Percentiles rank a stretch among this genome's conserved stretches.
Evolutionary conservation across 106 monocot genomes (phyloP).

Genomic region (Dendrobium chrysotoxum): DNA sequence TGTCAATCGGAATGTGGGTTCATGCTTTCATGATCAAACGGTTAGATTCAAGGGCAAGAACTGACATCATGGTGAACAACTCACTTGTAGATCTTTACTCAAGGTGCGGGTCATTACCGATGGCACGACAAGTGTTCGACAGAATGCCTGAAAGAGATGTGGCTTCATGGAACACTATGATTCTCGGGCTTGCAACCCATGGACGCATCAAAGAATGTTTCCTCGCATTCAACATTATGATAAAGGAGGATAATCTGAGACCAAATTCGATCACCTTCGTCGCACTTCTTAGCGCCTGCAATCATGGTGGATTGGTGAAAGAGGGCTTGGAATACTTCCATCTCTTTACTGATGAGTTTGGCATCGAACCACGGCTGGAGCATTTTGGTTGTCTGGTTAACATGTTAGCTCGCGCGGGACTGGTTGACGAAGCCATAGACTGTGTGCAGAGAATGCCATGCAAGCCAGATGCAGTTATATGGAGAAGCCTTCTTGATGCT

Average conservation of each 20-base stretch:
- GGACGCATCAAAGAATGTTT: conserved; percentile 36
- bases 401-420: conserved; percentile 44
- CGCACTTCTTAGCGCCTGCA: conserved; percentile 42
- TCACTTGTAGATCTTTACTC: conserved; percentile 61
- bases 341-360: conserved; percentile 15
- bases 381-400: conserved; percentile 29
- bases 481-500: conserved; percentile 71
- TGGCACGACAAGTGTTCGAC: conserved; percentile 60
- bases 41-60: background rate
- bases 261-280: conserved; percentile 77
- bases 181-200: conserved; percentile 51
- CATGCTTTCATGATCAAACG: conserved; percentile 34
- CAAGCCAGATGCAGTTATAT: conserved; percentile 64
- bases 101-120: conserved; percentile 41
- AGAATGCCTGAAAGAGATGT: conserved; percentile 45
- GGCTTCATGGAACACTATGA: conserved; percentile 59
- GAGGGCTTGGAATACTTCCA: conserved; percentile 30
- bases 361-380: conserved; percentile 27
- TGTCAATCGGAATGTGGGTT: conserved; percentile 61
- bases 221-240: conserved; percentile 30
- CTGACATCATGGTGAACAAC: conserved; percentile 57
- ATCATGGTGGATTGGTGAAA: conserved; percentile 28
- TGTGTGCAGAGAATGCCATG: conserved; percentile 45
- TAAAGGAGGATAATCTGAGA: background rate
- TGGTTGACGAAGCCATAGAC: conserved; percentile 47